Percentiles rank a stretch among this genome's conserved stretches.
phyloP scores from a whole-genome alignment of 129 eudicot species.

The Tagetes patula region DNA sequence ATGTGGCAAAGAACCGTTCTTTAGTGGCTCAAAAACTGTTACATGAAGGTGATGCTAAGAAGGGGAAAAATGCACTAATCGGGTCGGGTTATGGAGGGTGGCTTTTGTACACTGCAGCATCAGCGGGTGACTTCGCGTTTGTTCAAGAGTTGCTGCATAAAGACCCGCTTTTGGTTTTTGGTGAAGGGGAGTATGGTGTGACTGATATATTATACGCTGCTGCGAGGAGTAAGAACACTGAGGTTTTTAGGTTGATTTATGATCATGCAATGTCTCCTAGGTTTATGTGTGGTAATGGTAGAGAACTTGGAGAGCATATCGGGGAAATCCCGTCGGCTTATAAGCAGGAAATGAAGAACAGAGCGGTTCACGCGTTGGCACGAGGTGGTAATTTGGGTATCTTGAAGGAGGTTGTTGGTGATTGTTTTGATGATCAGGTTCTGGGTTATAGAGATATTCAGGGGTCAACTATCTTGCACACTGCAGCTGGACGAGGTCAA shows the following conservation, averaged over 20 bases:
- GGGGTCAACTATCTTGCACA: slow-evolving; percentile 77
- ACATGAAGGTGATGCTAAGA: slow-evolving; percentile 56
- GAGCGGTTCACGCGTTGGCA: slow-evolving; percentile 89
- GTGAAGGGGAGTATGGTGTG: slow-evolving; percentile 94
- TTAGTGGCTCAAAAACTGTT: slow-evolving; percentile 64
- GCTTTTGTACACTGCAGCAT: slow-evolving; percentile 96
- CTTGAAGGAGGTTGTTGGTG: slow-evolving; percentile 70
- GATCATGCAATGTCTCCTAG: slow-evolving; percentile 70
- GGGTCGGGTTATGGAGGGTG: slow-evolving; percentile 92
- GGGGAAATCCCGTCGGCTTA: slow-evolving; percentile 65
- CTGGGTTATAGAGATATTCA: slow-evolving; percentile 71
- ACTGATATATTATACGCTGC: slow-evolving; percentile 93
- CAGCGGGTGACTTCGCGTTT: slow-evolving; percentile 78
- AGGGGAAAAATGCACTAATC: slow-evolving; percentile 62
- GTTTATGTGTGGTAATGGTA: slow-evolving; percentile 47
- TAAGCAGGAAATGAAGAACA: slow-evolving; percentile 81
- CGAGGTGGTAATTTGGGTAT: slow-evolving; percentile 78
- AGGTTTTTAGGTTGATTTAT: slow-evolving; percentile 66
- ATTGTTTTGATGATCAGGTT: slow-evolving; percentile 42
- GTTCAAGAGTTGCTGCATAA: slow-evolving; percentile 62
- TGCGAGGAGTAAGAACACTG: slow-evolving; percentile 68
- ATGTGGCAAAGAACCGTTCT: slow-evolving; percentile 71
- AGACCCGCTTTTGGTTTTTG: slow-evolving; percentile 88
- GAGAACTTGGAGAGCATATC: slow-evolving; percentile 40
- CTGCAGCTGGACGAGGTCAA: slow-evolving; percentile 92